These are phyloP conservation scores for Xylogone sp. DNA, from an alignment of 2,329 filamentous ascomycete species.

Conservation along the genomic window DNA sequence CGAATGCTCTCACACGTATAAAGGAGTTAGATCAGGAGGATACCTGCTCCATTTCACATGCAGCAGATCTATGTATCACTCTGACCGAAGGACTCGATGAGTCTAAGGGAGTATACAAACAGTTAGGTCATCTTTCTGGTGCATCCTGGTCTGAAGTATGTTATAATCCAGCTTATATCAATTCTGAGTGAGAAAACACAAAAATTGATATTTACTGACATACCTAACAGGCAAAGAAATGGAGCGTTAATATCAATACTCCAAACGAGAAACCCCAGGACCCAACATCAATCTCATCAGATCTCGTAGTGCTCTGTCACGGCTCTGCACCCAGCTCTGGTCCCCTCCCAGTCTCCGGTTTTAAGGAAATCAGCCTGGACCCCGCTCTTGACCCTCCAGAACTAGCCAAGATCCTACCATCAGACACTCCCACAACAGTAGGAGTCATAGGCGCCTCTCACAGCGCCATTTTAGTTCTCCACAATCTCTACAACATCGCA, in stretches of 20 bases:
- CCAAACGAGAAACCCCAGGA: slow-evolving; percentile 5
- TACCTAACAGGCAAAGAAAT: slow-evolving; percentile 19
- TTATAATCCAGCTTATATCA: background rate
- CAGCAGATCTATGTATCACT: slow-evolving; percentile 50
- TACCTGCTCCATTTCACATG: slow-evolving; percentile 53
- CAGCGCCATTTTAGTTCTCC: slow-evolving; percentile 58
- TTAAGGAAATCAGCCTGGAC: slow-evolving; percentile 49
- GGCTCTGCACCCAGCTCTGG: slow-evolving; percentile 45
- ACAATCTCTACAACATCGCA: slow-evolving; percentile 54
- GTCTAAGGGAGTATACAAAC: slow-evolving; percentile 34
- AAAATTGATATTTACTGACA: slow-evolving; percentile 1
- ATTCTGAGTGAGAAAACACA: background rate
- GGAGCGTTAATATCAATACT: slow-evolving; percentile 31
- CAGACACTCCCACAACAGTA: slow-evolving; percentile 37
- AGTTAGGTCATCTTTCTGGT: slow-evolving; percentile 32
- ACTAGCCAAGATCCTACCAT: slow-evolving; percentile 37
- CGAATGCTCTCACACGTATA: slow-evolving; percentile 52
- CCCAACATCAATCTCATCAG: slow-evolving; percentile 12
- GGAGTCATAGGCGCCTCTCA: slow-evolving; percentile 60
- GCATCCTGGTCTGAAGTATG: slow-evolving; percentile 35
- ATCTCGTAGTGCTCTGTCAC: slow-evolving; percentile 51
- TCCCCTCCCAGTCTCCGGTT: slow-evolving; percentile 34
- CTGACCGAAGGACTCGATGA: slow-evolving; percentile 39
- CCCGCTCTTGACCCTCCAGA: slow-evolving; percentile 49
- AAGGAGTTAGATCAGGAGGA: slow-evolving; percentile 50